phyloP scores from a whole-genome alignment of 805 yeast genomes.

The Candida orba region DNA sequence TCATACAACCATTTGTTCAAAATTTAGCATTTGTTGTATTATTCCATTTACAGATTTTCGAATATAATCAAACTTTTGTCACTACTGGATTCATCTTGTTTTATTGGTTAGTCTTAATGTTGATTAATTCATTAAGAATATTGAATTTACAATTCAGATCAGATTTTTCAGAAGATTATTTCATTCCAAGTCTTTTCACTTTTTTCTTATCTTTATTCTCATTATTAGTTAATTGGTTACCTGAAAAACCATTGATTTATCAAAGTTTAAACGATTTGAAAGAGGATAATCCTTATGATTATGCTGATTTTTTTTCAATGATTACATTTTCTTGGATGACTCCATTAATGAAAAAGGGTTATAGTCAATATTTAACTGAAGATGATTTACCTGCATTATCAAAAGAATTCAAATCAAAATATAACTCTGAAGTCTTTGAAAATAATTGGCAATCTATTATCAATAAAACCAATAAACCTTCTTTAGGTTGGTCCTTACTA shows the following conservation, averaged over 20 bases:
- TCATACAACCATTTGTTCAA: slow-evolving; percentile 32
- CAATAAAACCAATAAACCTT: slow-evolving; percentile 36
- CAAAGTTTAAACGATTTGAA: slow-evolving; percentile 23
- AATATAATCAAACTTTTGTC: slow-evolving; percentile 56
- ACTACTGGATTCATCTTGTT: slow-evolving; percentile 64
- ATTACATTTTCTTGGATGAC: slow-evolving; percentile 92
- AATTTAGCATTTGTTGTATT: slow-evolving; percentile 41
- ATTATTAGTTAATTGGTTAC: slow-evolving; percentile 31
- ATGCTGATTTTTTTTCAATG: slow-evolving; percentile 61
- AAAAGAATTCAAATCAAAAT: slow-evolving; percentile 48
- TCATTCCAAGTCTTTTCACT: slow-evolving; percentile 27
- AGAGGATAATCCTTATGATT: slow-evolving; percentile 30
- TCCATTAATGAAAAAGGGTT: slow-evolving; percentile 75
- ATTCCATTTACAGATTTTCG: slow-evolving; percentile 56
- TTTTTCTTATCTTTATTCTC: slow-evolving; percentile 26
- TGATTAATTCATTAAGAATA: slow-evolving; percentile 41
- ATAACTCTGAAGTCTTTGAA: slow-evolving; percentile 44
- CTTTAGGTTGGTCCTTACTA: slow-evolving; percentile 53
- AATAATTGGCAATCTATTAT: slow-evolving; percentile 57
- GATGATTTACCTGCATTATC: slow-evolving; percentile 82
- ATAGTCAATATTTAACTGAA: slow-evolving; percentile 43
- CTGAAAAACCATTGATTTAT: slow-evolving; percentile 31
- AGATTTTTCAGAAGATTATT: slow-evolving; percentile 18
- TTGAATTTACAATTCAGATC: slow-evolving; percentile 31
- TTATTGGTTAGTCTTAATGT: slow-evolving; percentile 61